phyloP scores from a whole-genome alignment of 805 yeast species.

The Grigorovia yakushimaensis region DNA sequence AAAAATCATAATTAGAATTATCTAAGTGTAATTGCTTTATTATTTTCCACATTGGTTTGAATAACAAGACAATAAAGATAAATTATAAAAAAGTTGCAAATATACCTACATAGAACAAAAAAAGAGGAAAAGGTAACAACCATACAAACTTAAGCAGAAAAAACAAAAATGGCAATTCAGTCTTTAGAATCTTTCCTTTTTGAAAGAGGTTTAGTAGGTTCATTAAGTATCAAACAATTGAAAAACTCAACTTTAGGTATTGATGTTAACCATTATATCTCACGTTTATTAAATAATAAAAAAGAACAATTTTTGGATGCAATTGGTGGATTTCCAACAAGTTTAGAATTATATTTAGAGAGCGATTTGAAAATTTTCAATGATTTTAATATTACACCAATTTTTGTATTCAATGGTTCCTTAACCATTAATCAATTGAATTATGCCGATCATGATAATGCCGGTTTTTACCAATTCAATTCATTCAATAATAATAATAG shows the following conservation, averaged over 20 bases:
- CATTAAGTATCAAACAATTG: constrained; percentile 54
- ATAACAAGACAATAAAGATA: too few species aligned
- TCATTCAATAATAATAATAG: constrained; percentile 1
- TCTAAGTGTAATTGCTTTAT: too few species aligned
- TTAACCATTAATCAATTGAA: constrained; percentile 31
- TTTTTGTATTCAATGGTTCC: constrained; percentile 71
- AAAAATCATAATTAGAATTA: too few species aligned
- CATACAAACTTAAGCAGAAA: too few species aligned
- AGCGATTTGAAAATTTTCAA: constrained; percentile 53
- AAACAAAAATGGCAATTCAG: constrained; percentile 32
- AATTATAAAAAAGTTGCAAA: too few species aligned
- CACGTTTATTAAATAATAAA: constrained; percentile 48
- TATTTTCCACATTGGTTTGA: too few species aligned
- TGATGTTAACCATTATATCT: constrained; percentile 71
- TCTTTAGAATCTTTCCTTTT: constrained; percentile 59
- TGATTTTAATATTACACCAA: constrained; percentile 58
- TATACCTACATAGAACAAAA: too few species aligned
- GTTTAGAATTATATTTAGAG: constrained; percentile 46
- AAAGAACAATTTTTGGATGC: constrained; percentile 67
- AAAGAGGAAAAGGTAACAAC: background rate
- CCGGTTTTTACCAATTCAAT: constrained; percentile 18
- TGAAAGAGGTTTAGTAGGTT: constrained; percentile 54
- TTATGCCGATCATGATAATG: constrained; percentile 17
- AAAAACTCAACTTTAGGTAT: constrained; percentile 67
- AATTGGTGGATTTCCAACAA: constrained; percentile 69